Evolutionary conservation across 352 stramenopile genomes (phyloP), one percentile per base, ranked within the genome.

Genomic region (Globisporangium solare): DNA sequence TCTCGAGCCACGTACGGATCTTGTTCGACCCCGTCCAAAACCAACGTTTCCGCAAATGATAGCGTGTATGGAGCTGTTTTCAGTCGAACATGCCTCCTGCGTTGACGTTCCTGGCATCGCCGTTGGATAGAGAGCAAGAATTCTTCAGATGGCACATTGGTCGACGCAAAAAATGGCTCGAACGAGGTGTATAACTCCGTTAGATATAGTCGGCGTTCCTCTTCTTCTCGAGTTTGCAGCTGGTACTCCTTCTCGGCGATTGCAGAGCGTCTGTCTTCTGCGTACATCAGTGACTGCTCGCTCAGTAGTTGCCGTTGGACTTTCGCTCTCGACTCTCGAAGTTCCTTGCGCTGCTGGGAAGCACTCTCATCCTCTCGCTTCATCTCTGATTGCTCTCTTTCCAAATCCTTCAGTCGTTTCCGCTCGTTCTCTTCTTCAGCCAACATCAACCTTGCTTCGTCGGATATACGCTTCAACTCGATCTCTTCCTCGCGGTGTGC

Each of bases 161-260:
- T 83, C 22, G 51, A 51, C 0, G 65, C 47, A 39, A 83, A 91
- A 56, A 76, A 86, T 20, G 81, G 76, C 40, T 73, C 61, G 42
- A 86, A 80, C 22, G 76, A 69, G 11, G 67, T 67, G 54, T 89
- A 89, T 11, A 91, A 49, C 43, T 85, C 78, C 0, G 61, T 70
- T 13, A 88, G 56, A 24, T 73, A 76, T 6, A 52, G 8, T 11
- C 60, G 61, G 8, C 73, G 66, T 43, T 53, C 60, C 21, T 49
- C 56, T 17, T 71, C 62, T 18, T 71, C 53, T 17, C 39, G 43
- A 13, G 89, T 71, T 14, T 56, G 53, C 17, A 66, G 42, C 13
- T 60, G 53, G 11, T 67, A 60, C 31, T 84, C 61, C 13, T 67
- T 61, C 21, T 66, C 54, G 17, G 71, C 61, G 1, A 60, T 18